Percentiles rank a stretch among this genome's conserved stretches.
Conservation (phyloP, 2,329 filamentous ascomycete genomes). For the Fusarium bactridioides region DNA sequence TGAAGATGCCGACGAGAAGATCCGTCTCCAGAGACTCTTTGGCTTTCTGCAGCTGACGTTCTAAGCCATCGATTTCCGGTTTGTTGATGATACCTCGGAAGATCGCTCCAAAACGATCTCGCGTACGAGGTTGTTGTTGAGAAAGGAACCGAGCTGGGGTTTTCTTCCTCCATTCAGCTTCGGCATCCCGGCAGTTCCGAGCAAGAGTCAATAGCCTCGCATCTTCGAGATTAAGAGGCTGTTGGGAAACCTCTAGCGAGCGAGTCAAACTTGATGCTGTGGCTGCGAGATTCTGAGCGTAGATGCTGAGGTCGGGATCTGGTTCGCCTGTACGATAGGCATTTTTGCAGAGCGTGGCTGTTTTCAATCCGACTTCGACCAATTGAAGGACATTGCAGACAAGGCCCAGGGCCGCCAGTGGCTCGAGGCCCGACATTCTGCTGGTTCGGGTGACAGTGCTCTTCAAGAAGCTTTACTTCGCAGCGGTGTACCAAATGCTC, state of each 20-base stretch:
- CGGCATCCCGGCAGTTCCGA: background rate
- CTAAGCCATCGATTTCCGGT: rapidly evolving
- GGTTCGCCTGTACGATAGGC: rapidly evolving
- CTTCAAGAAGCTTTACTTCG: background rate
- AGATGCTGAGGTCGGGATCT: rapidly evolving
- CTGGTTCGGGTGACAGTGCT: rapidly evolving
- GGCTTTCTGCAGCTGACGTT: rapidly evolving
- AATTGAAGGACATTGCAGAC: rapidly evolving
- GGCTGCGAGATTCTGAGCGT: rapidly evolving
- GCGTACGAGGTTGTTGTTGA: rapidly evolving
- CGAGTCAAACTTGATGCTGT: rapidly evolving
- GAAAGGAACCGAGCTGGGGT: rapidly evolving
- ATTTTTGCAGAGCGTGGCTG: background rate
- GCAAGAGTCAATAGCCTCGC: rapidly evolving
- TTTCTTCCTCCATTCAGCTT: background rate
- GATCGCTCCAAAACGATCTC: rapidly evolving
- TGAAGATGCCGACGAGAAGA: rapidly evolving
- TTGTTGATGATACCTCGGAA: rapidly evolving
- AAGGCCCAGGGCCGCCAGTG: rapidly evolving
- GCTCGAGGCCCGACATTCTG: background rate
- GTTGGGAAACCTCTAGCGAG: rapidly evolving
- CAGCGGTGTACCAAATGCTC: background rate
- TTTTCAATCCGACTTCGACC: rapidly evolving
- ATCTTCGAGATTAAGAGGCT: rapidly evolving
- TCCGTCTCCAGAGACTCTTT: rapidly evolving